Percentiles rank a stretch among this genome's conserved stretches.
These are phyloP conservation scores for Zygoascus biomembranicola DNA, from an alignment of 805 yeast genomes.

Conservation along the genomic window DNA sequence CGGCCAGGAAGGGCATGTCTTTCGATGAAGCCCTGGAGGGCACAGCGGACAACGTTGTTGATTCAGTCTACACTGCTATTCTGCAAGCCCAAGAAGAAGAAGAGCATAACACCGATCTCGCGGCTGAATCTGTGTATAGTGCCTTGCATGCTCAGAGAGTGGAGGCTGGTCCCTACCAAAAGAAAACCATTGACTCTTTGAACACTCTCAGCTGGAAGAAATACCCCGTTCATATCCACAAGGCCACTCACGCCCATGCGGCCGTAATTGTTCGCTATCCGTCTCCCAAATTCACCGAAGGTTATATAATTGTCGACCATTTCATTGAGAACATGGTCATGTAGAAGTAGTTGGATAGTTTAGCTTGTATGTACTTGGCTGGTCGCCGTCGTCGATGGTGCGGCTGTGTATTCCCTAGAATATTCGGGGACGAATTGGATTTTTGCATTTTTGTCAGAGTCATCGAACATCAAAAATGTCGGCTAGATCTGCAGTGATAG, in stretches of 20 bases:
- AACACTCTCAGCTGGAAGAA: slow-evolving; percentile 61
- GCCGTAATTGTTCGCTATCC: slow-evolving; percentile 66
- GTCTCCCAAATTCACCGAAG: slow-evolving; percentile 55
- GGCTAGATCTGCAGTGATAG: slow-evolving; percentile 38
- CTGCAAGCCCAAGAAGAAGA: slow-evolving; percentile 6
- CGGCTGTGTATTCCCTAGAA: not conserved
- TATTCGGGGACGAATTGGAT: not conserved
- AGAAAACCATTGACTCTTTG: slow-evolving; percentile 45
- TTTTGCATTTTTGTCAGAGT: not conserved
- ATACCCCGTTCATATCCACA: slow-evolving; percentile 58
- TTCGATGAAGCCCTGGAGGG: slow-evolving; percentile 42
- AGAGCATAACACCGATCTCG: not conserved
- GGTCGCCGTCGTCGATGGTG: not conserved
- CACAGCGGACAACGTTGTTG: slow-evolving; percentile 57
- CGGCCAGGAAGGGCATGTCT: slow-evolving; percentile 7
- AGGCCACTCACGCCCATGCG: slow-evolving; percentile 66
- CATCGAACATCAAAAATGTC: not conserved
- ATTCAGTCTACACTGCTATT: slow-evolving; percentile 25
- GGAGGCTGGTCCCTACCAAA: slow-evolving; percentile 30
- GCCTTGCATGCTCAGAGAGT: not conserved
- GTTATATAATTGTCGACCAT: slow-evolving; percentile 57
- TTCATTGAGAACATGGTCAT: slow-evolving; percentile 33
- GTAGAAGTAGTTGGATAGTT: not conserved
- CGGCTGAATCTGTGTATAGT: not conserved
- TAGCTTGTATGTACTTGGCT: not conserved